A percentile compares a stretch with the other conserved stretches of the same genome.
Evolutionary conservation across 1,284 basidiomycete genomes (phyloP).

Genomic region (Trametes hirsuta): DNA sequence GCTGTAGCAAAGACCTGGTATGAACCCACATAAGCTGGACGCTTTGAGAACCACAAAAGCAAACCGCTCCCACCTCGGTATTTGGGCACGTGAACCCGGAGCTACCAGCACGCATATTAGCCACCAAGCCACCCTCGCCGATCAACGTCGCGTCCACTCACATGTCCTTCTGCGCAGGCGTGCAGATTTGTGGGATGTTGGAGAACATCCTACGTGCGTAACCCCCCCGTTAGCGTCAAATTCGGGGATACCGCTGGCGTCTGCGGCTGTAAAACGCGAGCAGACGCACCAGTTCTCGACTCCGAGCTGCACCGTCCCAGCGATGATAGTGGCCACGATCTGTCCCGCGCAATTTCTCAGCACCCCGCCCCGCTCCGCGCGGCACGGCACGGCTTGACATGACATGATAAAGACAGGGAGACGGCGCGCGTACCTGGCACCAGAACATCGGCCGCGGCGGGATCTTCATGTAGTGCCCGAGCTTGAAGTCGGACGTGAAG

Average conservation of each 20-base stretch:
- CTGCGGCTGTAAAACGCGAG: not conserved
- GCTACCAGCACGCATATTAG: constrained; percentile 19
- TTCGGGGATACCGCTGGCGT: not conserved
- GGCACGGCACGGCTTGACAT: not conserved
- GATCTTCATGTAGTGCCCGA: constrained; percentile 77
- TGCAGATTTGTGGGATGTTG: constrained; percentile 59
- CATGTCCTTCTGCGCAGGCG: constrained; percentile 46
- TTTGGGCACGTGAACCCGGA: constrained; percentile 47
- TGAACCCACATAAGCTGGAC: constrained; percentile 3
- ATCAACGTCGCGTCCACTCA: constrained; percentile 19
- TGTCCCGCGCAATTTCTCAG: constrained; percentile 35
- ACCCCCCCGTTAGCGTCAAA: not conserved
- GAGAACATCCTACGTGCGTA: constrained; percentile 53
- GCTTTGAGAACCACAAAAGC: not conserved
- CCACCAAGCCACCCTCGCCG: no score
- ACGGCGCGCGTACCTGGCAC: constrained; percentile 36
- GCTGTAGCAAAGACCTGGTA: constrained; percentile 37
- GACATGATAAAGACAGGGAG: no score
- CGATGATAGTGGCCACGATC: constrained; percentile 64
- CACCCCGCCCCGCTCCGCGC: not conserved
- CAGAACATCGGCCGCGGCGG: constrained; percentile 60
- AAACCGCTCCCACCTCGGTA: constrained; percentile 37
- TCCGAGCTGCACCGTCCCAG: constrained; percentile 63
- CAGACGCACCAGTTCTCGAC: constrained; percentile 57
- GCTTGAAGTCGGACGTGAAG: constrained; percentile 72